phyloP scores from a whole-genome alignment of 768 basidiomycete genomes.

The Auriculariales sp. region DNA sequence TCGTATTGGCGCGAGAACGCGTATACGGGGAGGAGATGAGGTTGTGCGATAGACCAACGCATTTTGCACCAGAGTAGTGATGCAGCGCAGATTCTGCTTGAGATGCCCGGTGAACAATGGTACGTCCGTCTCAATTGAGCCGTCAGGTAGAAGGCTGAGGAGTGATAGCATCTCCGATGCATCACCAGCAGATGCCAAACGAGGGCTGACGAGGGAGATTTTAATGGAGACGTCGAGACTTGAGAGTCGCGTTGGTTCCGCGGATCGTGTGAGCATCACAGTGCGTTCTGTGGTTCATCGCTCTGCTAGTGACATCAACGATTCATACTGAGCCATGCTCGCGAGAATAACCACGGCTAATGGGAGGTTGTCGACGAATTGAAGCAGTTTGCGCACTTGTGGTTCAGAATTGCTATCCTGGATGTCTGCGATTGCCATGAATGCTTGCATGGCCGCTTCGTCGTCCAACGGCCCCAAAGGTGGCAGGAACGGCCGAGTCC shows the following conservation, averaged over 20 bases:
- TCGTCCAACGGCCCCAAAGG: background rate
- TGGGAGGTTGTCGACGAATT: background rate
- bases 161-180: background rate
- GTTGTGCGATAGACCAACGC: background rate
- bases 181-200: background rate
- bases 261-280: background rate
- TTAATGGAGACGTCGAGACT: background rate
- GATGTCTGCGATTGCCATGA: background rate
- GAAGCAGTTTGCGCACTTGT: background rate
- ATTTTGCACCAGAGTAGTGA: background rate
- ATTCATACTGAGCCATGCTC: background rate
- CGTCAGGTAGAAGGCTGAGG: background rate
- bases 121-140: background rate
- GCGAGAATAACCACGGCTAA: background rate
- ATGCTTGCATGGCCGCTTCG: background rate
- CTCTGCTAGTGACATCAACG: background rate
- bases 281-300: background rate
- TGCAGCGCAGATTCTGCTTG: background rate
- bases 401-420: background rate
- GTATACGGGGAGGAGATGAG: background rate
- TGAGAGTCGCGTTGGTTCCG: background rate
- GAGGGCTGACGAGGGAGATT: background rate
- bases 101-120: background rate
- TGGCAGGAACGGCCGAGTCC: background rate
- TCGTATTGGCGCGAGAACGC: background rate